Percentiles rank a stretch among this genome's conserved stretches.
phyloP scores from a whole-genome alignment of 805 yeast genomes.

The Starmerella floricola region DNA sequence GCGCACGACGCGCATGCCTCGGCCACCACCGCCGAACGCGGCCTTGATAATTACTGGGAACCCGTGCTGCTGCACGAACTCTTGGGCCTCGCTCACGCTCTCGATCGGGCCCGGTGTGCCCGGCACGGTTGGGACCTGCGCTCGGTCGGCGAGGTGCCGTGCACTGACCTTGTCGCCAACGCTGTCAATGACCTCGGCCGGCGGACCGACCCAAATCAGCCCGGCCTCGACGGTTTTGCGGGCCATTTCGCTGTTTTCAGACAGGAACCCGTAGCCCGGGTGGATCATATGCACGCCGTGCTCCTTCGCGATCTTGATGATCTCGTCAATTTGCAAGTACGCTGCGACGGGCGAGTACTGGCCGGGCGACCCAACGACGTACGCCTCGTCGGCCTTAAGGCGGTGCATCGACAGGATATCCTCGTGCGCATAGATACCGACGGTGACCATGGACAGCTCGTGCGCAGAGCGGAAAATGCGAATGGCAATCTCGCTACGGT shows the following conservation, averaged over 20 bases:
- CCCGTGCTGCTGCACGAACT: constrained; percentile 73
- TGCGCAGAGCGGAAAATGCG: constrained; percentile 91
- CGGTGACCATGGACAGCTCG: constrained; percentile 92
- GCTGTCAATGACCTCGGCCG: constrained; percentile 72
- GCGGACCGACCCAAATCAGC: constrained; percentile 93
- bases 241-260: constrained; percentile 90
- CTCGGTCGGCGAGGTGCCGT: constrained; percentile 67
- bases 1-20: constrained; percentile 98
- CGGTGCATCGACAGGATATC: constrained; percentile 91
- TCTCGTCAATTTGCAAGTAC: constrained; percentile 89
- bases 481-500: constrained; percentile 27
- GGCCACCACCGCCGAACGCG: constrained; percentile 99
- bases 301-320: constrained; percentile 67
- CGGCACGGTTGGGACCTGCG: constrained; percentile 86
- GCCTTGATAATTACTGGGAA: constrained; percentile 96
- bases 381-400: constrained; percentile 86
- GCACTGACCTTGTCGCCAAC: constrained; percentile 98
- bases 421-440: constrained; percentile 93
- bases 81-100: constrained; percentile 59
- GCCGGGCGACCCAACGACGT: constrained; percentile 79
- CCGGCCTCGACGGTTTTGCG: constrained; percentile 81
- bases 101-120: constrained; percentile 98
- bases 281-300: constrained; percentile 78
- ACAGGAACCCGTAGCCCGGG: constrained; percentile 84
- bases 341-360: constrained; percentile 93